A percentile compares a stretch with the other conserved stretches of the same genome.
Conservation (phyloP, 1,284 basidiomycete species). For the Puccinia hordei region DNA sequence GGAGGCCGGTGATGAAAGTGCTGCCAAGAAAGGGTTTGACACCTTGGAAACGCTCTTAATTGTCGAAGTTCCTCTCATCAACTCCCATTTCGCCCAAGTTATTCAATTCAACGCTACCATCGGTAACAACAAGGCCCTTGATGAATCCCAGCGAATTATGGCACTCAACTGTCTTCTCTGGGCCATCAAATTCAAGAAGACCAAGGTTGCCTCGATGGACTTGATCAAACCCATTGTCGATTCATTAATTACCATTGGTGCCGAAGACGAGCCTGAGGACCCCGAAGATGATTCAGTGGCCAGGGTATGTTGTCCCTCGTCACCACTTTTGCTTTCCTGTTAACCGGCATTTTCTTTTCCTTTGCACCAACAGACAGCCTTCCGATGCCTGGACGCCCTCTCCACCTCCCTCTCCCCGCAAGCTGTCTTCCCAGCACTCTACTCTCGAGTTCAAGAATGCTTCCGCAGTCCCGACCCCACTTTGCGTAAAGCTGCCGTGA, state of each 20-base stretch:
- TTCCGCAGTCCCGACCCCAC: slow-evolving; percentile 72
- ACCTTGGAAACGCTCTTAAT: slow-evolving; percentile 94
- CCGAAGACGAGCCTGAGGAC: slow-evolving; percentile 84
- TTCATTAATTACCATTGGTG: slow-evolving; percentile 88
- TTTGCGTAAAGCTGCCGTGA: slow-evolving; percentile 87
- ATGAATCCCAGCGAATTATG: slow-evolving; percentile 81
- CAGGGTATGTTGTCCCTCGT: slow-evolving; percentile 66
- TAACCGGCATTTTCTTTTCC: slow-evolving; percentile 15
- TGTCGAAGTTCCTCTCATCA: slow-evolving; percentile 87
- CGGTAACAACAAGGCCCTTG: slow-evolving; percentile 77
- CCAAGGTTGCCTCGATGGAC: slow-evolving; percentile 83
- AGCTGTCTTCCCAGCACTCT: slow-evolving; percentile 94
- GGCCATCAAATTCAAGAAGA: slow-evolving; percentile 97
- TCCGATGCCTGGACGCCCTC: slow-evolving; percentile 91
- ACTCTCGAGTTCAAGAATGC: slow-evolving; percentile 68
- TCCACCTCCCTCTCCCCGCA: slow-evolving; percentile 89
- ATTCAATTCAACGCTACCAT: slow-evolving; percentile 85
- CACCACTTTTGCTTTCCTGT: background rate
- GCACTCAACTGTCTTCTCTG: slow-evolving; percentile 93
- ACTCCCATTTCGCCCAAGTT: slow-evolving; percentile 83
- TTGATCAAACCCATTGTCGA: slow-evolving; percentile 85
- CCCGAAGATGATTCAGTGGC: slow-evolving; percentile 84
- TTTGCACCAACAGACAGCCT: slow-evolving; percentile 69
- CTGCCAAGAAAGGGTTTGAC: slow-evolving; percentile 87
- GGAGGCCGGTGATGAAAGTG: slow-evolving; percentile 76